Base-by-base conservation (phyloP, 495 filamentous ascomycete species). In the Trichocladium uniseriatum region DNA sequence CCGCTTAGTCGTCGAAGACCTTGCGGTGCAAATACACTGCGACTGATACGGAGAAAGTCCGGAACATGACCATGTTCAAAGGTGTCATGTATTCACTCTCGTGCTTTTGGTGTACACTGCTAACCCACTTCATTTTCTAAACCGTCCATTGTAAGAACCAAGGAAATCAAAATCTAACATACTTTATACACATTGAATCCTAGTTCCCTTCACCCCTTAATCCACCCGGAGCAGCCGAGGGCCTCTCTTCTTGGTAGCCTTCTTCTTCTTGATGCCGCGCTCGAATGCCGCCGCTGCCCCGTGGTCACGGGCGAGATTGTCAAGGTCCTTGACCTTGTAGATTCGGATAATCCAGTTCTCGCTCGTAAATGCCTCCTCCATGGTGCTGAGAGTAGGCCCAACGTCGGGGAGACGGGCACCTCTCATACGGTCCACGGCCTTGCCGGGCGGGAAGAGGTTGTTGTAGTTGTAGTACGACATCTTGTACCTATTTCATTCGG, bases 331-430 rank as follows among this genome's bases (percentile, higher is more conserved):
- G 61, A 99, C 94, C 75, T 99, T 99, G 75, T 94, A 99, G 64
- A 99, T 97, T 43, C 94, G 76, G 64, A 99, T 96, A 64, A 99
- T 99, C 94, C 94, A 99, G 76, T 99, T 99, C 77, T 99, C 94
- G 57, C 87, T 94, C 37, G 94, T 99, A 70, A 91, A 99, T 2
- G 94, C 94, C 68, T 99, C 94, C 61, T 97, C 94, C 34, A 99
- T 65, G 15, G 82, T 91, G 67, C 80, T 87, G 44, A 99, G 84
- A 49, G 84, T 77, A 11, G 94, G 94, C 3, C 87, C 86, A 53
- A 88, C 81, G 6, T 86, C 80, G 16, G 94, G 94, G n/a, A 97
- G 70, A 48, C 77, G 80, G 21, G 78, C 72, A 49, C 82, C 81
- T 50, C 94, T 87, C 48, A 99, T 92, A 43, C 94, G 84, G 64